Evolutionary conservation across 331 rosid genomes (phyloP), one percentile per base, ranked within the genome.

Genomic region (Malus hybrid): DNA sequence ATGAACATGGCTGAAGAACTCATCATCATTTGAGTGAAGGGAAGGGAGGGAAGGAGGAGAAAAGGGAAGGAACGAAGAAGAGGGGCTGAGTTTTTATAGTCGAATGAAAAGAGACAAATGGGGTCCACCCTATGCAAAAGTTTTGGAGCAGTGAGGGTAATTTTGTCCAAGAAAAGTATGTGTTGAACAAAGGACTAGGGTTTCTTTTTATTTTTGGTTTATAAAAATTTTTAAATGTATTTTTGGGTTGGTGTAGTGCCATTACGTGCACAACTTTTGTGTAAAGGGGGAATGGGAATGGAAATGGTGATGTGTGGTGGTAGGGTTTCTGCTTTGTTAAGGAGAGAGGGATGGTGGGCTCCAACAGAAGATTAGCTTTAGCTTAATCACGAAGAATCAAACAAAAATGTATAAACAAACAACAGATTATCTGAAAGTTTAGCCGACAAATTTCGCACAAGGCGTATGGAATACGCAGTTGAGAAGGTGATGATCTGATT

Each of bases 371-470:
- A 87, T 86, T 76, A 79, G 81, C 88, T 87, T 16, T 95, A 89
- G 86, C 99, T 95, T 95, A 92, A 88, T 85, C 76, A 81, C 88
- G 93, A 95, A 95, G 99, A 84, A 95, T 92, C 90, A 85, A 87
- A 83, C 88, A 61, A 77, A 48, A 34, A 6, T 16, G 34, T 3
- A 28, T 82, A 82, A 72, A 72, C 65, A 82, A 79, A 73, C 61
- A 67, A 67, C 77, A 76, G 65, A 73, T 73, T 83, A 76, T 71
- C 85, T 73, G 68, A 73, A 79, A 69, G 73, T 14, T 6, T 59
- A 69, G 42, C 72, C 22, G 32, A 77, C 66, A 34, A 74, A n/a
- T 36, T 39, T 24, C 75, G 80, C 76, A 83, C 8, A 74, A 50
- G 83, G 77, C 83, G 67, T 83, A 75, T 78, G 71, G 78, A 73